Conservation (phyloP, 768 basidiomycete species). For the Hydnomerulius pinastri region DNA sequence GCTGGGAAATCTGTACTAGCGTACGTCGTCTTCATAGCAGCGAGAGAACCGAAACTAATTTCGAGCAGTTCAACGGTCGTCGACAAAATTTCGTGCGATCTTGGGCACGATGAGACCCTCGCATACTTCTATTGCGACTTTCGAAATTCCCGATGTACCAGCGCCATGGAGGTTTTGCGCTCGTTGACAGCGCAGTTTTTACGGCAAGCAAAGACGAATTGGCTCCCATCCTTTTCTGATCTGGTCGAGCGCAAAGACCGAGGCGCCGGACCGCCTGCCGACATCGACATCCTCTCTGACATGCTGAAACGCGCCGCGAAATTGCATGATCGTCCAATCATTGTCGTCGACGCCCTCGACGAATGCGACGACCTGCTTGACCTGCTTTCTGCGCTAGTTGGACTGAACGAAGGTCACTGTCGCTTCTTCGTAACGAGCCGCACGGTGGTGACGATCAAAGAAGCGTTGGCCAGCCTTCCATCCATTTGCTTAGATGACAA, state of each 20-base stretch:
- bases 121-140: conserved; percentile 1
- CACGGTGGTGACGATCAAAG: neutral
- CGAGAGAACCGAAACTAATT: too few relatives aligned
- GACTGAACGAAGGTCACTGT: too few relatives aligned
- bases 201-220: neutral
- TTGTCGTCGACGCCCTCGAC: conserved; percentile 2
- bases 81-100: neutral
- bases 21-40: neutral
- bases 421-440: neutral
- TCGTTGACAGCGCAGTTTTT: neutral
- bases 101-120: neutral
- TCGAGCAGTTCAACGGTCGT: neutral
- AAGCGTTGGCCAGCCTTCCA: neutral
- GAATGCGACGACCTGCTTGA: neutral
- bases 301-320: neutral
- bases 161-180: neutral
- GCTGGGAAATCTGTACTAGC: neutral
- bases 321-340: neutral
- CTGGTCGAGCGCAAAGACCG: neutral
- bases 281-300: neutral
- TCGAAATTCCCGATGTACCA: neutral
- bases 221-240: neutral
- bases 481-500: neutral
- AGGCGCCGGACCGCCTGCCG: neutral
- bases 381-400: neutral